Base-by-base conservation (phyloP, 2,329 filamentous ascomycete genomes). In the Talaromyces sp. region DNA sequence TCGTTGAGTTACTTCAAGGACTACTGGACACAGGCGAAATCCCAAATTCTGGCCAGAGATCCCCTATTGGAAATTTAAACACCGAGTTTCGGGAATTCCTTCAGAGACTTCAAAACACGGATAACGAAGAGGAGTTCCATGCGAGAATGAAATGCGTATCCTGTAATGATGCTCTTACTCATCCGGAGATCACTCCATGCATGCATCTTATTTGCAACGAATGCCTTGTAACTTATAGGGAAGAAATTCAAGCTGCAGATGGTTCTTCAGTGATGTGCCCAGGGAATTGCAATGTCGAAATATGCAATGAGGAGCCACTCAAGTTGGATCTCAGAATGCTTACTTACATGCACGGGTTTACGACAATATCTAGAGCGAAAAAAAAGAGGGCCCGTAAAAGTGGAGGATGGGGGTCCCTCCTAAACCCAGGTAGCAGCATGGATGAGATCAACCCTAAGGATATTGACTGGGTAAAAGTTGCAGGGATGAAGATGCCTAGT, bases 371-470 rank as follows among this genome's bases (percentile, higher is more conserved):
- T 23, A 2, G 23, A 23, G 23, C 23, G 2, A 8, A 42, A 4
- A 42, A n/a, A 16, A 27, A 23, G 4, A 47, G 44, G 10, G 5
- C 44, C 23, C 14, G n/a, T 2, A 47, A 27, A 3, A 18, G 44
- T 4, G n/a, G 18, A 47, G 18, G 42, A 47, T 6, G 6, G 7
- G n/a, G 40, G n/a, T 18, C 18, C 3, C 2, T 47, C 4, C 8
- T 23, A 5, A 18, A 47, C 4, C 10, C 30, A n/a, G 50, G 27
- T 10, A 53, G 10, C 14, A n/a, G 50, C 30, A 31, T 87, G 68
- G 73, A 76, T 1, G 73, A 75, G 2, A 76, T 87, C 34, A 87
- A 87, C 63, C 74, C 81, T 1, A 81, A 70, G 0, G 65, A 65
- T 0, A 67, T 67, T 1, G 69, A 70, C 59, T 77, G 72, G 72